phyloP scores from a whole-genome alignment of 2,329 filamentous ascomycete species.

The Apiospora sp. region DNA sequence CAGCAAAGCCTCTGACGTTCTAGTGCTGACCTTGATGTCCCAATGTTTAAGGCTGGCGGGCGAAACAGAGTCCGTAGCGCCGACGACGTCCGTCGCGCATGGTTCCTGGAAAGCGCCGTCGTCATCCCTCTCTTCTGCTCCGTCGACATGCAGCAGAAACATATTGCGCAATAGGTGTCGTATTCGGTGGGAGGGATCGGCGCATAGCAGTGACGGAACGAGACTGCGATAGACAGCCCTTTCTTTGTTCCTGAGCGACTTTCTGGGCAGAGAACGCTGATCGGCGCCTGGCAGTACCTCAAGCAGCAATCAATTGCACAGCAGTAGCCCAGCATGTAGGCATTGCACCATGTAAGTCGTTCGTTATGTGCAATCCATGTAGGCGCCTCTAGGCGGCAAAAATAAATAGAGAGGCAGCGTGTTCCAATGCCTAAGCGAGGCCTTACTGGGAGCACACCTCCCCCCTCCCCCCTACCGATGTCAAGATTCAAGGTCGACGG shows the following conservation, averaged over 20 bases:
- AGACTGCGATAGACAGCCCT: not conserved
- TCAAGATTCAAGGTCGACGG: not conserved
- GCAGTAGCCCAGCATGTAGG: not conserved
- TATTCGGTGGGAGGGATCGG: slow-evolving; percentile 3
- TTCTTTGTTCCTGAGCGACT: not conserved
- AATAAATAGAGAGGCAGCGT: not conserved
- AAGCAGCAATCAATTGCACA: not conserved
- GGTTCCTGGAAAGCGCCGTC: slow-evolving; percentile 11
- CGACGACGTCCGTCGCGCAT: slow-evolving; percentile 20
- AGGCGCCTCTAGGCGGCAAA: slow-evolving; percentile 11
- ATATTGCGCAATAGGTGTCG: slow-evolving; percentile 14
- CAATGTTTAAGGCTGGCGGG: not conserved
- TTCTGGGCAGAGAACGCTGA: not conserved
- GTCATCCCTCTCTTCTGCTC: not conserved
- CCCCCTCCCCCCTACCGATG: not conserved
- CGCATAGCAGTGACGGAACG: slow-evolving; percentile 8
- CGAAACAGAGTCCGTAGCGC: slow-evolving; percentile 7
- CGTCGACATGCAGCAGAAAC: slow-evolving; percentile 13
- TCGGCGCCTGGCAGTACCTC: not conserved
- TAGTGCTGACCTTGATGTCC: slow-evolving; percentile 18
- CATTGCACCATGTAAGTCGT: not conserved
- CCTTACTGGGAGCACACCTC: slow-evolving; percentile 8
- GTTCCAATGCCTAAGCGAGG: slow-evolving; percentile 4
- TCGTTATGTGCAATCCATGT: slow-evolving; percentile 11
- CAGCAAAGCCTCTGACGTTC: slow-evolving; percentile 5